phyloP scores from a whole-genome alignment of 2,329 filamentous ascomycete genomes.

The Paraphoma sp. region DNA sequence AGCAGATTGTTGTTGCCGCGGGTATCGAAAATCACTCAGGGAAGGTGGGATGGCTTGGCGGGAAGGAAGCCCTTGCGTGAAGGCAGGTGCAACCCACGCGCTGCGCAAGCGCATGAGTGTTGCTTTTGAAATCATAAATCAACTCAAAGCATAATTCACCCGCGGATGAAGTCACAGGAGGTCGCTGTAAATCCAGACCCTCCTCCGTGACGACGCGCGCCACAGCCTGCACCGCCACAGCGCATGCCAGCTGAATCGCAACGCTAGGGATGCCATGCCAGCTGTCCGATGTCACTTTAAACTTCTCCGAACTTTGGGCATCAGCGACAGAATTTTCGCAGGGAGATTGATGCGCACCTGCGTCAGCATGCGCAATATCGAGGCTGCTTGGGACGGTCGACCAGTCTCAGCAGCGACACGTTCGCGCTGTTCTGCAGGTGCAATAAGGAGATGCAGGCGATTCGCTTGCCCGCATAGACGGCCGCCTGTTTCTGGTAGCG shows the following conservation, averaged over 20 bases:
- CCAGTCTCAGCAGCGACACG: conserved; percentile 41
- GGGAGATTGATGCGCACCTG: conserved; percentile 25
- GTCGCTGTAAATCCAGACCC: neutral
- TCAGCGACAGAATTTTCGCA: conserved; percentile 18
- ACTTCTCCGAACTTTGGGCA: conserved; percentile 25
- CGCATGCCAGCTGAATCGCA: conserved; percentile 7
- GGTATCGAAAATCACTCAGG: neutral
- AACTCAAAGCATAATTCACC: neutral
- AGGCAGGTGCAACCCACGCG: neutral
- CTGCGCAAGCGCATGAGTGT: neutral
- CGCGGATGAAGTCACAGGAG: neutral
- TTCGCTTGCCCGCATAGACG: conserved; percentile 43
- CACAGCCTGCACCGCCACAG: neutral
- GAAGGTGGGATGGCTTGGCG: neutral
- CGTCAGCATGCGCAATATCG: conserved; percentile 33
- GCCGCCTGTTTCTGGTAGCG: conserved; percentile 21
- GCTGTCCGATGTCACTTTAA: conserved; percentile 4
- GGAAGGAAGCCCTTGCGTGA: neutral
- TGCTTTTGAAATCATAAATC: neutral
- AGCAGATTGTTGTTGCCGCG: neutral
- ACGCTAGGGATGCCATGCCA: conserved; percentile 8
- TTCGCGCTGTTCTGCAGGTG: conserved; percentile 34
- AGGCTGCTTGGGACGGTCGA: conserved; percentile 21
- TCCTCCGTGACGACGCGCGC: neutral
- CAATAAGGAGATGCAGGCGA: conserved; percentile 27